Evolutionary conservation across 768 basidiomycete species (phyloP).

Genomic region (Boletales sp.): DNA sequence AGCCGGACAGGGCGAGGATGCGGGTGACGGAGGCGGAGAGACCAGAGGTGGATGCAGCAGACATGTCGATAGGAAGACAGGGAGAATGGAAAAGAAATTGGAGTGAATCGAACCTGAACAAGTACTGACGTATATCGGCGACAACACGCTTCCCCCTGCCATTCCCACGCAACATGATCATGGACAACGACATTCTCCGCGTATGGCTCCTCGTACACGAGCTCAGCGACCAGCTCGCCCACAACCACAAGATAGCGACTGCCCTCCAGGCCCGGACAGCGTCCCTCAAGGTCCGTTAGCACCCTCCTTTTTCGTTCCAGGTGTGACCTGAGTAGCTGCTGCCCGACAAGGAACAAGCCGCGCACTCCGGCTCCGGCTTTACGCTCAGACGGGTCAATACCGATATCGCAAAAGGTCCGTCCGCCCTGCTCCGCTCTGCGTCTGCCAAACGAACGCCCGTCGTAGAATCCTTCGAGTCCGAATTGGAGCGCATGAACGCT

Average conservation of each 20-base stretch:
- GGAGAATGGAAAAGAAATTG: too few relatives aligned
- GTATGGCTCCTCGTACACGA: slow-evolving; percentile 81
- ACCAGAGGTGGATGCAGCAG: slow-evolving; percentile 63
- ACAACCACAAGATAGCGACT: slow-evolving; percentile 73
- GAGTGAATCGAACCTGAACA: too few relatives aligned
- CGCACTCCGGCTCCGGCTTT: slow-evolving; percentile 68
- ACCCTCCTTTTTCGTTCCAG: slow-evolving; percentile 3
- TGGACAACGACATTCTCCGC: slow-evolving; percentile 70
- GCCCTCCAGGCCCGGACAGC: slow-evolving; percentile 67
- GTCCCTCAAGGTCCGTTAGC: slow-evolving; percentile 64
- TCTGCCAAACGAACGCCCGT: slow-evolving; percentile 4
- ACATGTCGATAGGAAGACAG: slow-evolving; percentile 40
- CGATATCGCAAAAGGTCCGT: slow-evolving; percentile 78
- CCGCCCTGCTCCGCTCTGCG: neutral
- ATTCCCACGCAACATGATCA: slow-evolving; percentile 28
- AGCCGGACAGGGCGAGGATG: slow-evolving; percentile 89
- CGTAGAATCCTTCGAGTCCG: slow-evolving; percentile 87
- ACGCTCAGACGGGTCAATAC: slow-evolving; percentile 80
- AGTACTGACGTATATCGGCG: neutral
- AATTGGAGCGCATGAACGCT: slow-evolving; percentile 86
- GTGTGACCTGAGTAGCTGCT: slow-evolving; percentile 3
- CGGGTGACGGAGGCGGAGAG: slow-evolving; percentile 95
- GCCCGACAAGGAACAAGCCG: slow-evolving; percentile 63
- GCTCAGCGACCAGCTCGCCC: slow-evolving; percentile 76
- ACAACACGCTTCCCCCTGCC: neutral